Conservation (phyloP, 371 early-diverging fungal species). For the Mortierella sp. region DNA sequence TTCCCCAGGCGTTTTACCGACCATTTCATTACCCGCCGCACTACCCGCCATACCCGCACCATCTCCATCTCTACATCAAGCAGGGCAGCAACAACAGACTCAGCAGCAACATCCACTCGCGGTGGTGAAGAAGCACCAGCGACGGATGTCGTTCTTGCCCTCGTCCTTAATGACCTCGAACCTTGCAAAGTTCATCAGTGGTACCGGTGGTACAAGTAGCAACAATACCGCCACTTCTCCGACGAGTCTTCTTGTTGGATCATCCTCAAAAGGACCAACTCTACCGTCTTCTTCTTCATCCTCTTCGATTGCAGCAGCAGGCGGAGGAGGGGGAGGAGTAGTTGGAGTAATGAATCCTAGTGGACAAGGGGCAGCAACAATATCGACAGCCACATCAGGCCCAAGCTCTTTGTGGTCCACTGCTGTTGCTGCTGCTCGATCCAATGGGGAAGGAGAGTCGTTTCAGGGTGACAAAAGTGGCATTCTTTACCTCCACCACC, state of each 20-base stretch:
- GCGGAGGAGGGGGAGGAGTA: neutral
- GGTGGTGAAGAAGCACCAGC: slow-evolving; percentile 19
- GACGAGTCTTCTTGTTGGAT: neutral
- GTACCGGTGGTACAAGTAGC: neutral
- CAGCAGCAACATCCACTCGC: neutral
- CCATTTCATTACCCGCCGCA: slow-evolving; percentile 7
- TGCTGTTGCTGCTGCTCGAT: neutral
- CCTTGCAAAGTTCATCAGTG: slow-evolving; percentile 37
- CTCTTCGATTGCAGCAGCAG: neutral
- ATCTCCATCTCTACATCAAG: neutral
- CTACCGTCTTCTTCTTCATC: neutral
- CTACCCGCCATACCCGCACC: neutral
- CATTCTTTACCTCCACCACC: neutral
- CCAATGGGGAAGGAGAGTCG: neutral
- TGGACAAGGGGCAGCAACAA: neutral
- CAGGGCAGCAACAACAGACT: neutral
- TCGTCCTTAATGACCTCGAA: slow-evolving; percentile 39
- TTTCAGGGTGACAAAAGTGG: neutral
- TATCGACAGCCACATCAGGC: neutral
- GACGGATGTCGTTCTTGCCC: slow-evolving; percentile 46
- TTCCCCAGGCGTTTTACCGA: neutral
- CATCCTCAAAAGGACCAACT: neutral
- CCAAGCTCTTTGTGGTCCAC: neutral
- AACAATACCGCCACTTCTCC: slow-evolving; percentile 3
- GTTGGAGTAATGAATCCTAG: neutral